Conservation (phyloP, 192 early-diverging fungal genomes). For the Piromyces finnis region DNA sequence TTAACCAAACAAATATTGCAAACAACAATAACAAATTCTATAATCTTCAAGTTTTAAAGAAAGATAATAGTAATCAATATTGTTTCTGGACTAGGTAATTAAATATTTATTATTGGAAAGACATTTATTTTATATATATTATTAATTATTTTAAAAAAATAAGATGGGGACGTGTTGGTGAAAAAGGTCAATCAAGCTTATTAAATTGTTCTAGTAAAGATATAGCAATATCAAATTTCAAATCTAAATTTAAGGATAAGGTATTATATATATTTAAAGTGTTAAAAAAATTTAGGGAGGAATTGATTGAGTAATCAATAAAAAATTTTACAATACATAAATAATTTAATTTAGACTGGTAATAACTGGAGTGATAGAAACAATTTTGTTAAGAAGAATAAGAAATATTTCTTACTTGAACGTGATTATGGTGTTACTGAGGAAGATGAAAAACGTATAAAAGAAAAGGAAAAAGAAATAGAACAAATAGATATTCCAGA, state of each 20-base stretch:
- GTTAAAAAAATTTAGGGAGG: too few species aligned
- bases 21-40: constrained; percentile 63
- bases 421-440: constrained; percentile 42
- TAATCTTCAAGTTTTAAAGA: constrained; percentile 37
- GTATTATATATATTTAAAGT: too few species aligned
- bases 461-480: constrained; percentile 3
- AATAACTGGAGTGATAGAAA: constrained; percentile 42
- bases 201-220: background rate
- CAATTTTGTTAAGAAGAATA: constrained; percentile 25
- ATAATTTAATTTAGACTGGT: too few species aligned
- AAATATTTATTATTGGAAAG: too few species aligned
- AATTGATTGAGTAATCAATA: too few species aligned
- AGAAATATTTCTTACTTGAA: constrained; percentile 46
- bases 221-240: constrained; percentile 15
- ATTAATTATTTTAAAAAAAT: background rate
- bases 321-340: too few species aligned
- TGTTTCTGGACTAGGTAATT: constrained; percentile 31
- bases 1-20: constrained; percentile 51
- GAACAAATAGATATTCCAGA: constrained; percentile 7
- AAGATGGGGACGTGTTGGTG: constrained; percentile 58
- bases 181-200: constrained; percentile 24
- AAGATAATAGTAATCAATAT: constrained; percentile 11
- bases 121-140: too few species aligned
- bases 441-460: constrained; percentile 7
- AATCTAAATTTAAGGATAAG: constrained; percentile 44